Evolutionary conservation across 306 rosid genomes (phyloP).

Genomic region (Dalbergia oliveri): DNA sequence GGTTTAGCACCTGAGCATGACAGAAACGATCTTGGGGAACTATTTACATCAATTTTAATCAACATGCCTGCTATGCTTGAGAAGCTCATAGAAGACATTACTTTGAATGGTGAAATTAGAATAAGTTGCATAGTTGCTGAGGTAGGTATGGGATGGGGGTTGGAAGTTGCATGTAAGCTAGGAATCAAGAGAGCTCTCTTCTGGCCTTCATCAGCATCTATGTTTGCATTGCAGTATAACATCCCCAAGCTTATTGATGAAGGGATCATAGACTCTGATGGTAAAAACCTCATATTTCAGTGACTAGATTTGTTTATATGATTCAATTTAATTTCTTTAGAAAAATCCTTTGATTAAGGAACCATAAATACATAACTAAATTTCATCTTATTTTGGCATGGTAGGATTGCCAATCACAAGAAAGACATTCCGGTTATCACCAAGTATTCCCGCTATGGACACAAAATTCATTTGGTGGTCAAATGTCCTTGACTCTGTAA

Average conservation of each 20-base stretch:
- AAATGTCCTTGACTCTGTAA: neutral
- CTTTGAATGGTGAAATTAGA: neutral
- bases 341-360: neutral
- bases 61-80: slow-evolving; percentile 46
- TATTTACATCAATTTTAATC: neutral
- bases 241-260: slow-evolving; percentile 42
- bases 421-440: neutral
- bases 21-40: neutral
- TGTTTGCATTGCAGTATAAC: slow-evolving; percentile 3
- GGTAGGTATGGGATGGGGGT: neutral
- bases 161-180: slow-evolving; percentile 9
- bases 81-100: slow-evolving; percentile 40
- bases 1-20: slow-evolving; percentile 39
- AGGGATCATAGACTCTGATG: slow-evolving; percentile 46
- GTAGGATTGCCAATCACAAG: slow-evolving; percentile 17
- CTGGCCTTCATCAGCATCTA: slow-evolving; percentile 10
- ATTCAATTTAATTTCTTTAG: neutral
- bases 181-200: slow-evolving; percentile 28
- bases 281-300: slow-evolving; percentile 19
- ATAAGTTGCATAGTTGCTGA: slow-evolving; percentile 9
- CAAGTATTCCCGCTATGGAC: slow-evolving; percentile 10
- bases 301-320: neutral
- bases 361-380: neutral
- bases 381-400: neutral
- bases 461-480: neutral